Evolutionary conservation across 768 basidiomycete genomes (phyloP).

Genomic region (Amanita fuliginea): DNA sequence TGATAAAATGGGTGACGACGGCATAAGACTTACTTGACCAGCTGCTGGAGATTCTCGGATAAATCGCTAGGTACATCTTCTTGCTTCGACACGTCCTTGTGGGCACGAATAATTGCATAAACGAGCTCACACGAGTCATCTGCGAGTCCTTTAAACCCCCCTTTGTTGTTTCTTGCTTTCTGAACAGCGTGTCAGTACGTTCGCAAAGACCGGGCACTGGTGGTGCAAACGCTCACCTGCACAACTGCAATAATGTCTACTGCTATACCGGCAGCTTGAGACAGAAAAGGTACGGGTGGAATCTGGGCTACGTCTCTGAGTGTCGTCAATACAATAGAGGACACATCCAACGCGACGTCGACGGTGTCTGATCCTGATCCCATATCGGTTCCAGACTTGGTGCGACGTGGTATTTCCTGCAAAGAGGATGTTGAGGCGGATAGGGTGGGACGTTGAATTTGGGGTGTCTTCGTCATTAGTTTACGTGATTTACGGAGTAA

Average conservation of each 20-base stretch:
- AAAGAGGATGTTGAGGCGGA: neutral
- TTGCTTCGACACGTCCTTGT: neutral
- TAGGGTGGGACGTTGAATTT: neutral
- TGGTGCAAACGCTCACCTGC: neutral
- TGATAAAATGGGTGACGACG: neutral
- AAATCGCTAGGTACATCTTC: neutral
- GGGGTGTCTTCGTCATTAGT: neutral
- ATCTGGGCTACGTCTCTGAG: neutral
- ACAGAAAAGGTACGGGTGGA: conserved; percentile 3
- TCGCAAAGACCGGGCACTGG: neutral
- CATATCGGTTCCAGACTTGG: neutral
- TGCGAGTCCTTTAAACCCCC: neutral
- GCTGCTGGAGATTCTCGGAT: conserved; percentile 1
- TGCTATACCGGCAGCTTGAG: conserved; percentile 2
- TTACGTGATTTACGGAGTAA: neutral
- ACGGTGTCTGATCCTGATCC: neutral
- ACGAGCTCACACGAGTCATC: conserved; percentile 5
- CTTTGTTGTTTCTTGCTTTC: conserved; percentile 1
- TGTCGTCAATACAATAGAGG: neutral
- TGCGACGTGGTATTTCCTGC: neutral
- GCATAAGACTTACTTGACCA: conserved; percentile 4
- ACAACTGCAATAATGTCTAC: neutral
- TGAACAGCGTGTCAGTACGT: neutral
- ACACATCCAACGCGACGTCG: neutral
- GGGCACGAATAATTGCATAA: conserved; percentile 4